Evolutionary conservation across 2,329 filamentous ascomycete genomes (phyloP), one percentile per base, ranked within the genome.

Genomic region (Diaporthe sp.): DNA sequence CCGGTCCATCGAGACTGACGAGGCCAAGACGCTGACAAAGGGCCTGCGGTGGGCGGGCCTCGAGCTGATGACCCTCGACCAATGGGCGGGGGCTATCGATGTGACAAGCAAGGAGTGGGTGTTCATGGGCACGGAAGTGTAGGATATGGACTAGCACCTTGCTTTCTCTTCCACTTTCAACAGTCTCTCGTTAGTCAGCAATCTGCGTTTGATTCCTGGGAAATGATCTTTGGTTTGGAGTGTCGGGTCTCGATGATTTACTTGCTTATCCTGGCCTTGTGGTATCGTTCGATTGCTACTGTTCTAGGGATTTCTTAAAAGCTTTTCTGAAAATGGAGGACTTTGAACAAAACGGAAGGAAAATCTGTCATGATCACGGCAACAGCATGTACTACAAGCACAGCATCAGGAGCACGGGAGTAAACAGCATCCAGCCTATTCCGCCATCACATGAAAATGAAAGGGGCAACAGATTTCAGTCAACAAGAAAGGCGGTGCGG

Each of bases 1-100:
- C 82, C 93, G 95, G 77, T 86, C 87, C 59, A 90, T 93, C 76
- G 88, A 90, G 51, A 84, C 88, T 35, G 85, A 89, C 74, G 91
- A 94, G 76, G 86, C 90, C 73, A 90, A 92, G 78, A 87, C 92
- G 74, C 87, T 96, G 78, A 91, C 93, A 80, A 94, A 93, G 83
- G 96, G 95, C 80, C 89, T 98, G 69, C 94, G 95, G 82, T 98
- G 96, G 96, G 96, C 97, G 77, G 96, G 96, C 72, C 98, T 98
- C 81, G 94, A 94, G 81, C 89, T 96, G 78, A 92, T 91, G 66
- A 96, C 94, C 32, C 88, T 98, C 56, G 92, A 95, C 78, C 89
- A 91, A 78, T 98, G 95, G 93, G 89, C 90, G 22, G 85, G 87
- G 59, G 87, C 88, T 51, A 82, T 89, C 71, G 90, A 94, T 76